phyloP scores from a whole-genome alignment of 495 filamentous ascomycete genomes.

The Aspergillus olivimuriae region DNA sequence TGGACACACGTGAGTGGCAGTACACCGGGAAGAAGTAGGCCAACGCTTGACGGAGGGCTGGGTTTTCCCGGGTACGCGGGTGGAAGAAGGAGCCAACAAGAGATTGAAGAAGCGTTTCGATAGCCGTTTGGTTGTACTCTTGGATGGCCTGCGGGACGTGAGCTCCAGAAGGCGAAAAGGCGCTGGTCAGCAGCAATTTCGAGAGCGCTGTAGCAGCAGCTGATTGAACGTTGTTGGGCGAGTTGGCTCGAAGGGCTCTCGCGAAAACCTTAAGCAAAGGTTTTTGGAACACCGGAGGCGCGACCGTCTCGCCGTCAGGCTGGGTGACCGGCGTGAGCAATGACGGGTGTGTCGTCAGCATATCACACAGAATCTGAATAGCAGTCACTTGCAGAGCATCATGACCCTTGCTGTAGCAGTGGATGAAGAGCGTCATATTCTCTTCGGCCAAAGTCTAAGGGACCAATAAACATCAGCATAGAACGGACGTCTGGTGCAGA shows the following conservation, averaged over 20 bases:
- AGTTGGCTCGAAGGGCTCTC: constrained; percentile 64
- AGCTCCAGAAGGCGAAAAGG: constrained; percentile 36
- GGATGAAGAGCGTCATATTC: constrained; percentile 89
- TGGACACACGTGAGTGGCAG: constrained; percentile 72
- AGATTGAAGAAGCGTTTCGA: constrained; percentile 68
- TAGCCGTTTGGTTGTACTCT: constrained; percentile 36
- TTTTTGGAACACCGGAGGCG: constrained; percentile 43
- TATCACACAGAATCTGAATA: constrained; percentile 88
- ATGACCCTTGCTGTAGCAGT: constrained; percentile 92
- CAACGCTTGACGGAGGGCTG: constrained; percentile 80
- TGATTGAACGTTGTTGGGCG: constrained; percentile 67
- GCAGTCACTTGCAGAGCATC: constrained; percentile 82
- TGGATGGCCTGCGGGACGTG: constrained; percentile 41
- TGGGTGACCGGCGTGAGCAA: constrained; percentile 50
- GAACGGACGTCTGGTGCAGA: too few species aligned
- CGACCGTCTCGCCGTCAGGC: constrained; percentile 34
- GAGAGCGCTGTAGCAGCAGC: constrained; percentile 75
- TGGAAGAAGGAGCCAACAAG: constrained; percentile 86
- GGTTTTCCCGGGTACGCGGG: constrained; percentile 74
- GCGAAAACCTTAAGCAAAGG: constrained; percentile 71
- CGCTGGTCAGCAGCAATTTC: constrained; percentile 72
- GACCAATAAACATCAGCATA: too few species aligned
- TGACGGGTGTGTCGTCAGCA: constrained; percentile 78
- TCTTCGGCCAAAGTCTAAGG: constrained; percentile 82
- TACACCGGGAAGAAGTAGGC: constrained; percentile 97